Base-by-base conservation (phyloP, 2,329 filamentous ascomycete genomes). In the Chrysosporium keratinophilum region DNA sequence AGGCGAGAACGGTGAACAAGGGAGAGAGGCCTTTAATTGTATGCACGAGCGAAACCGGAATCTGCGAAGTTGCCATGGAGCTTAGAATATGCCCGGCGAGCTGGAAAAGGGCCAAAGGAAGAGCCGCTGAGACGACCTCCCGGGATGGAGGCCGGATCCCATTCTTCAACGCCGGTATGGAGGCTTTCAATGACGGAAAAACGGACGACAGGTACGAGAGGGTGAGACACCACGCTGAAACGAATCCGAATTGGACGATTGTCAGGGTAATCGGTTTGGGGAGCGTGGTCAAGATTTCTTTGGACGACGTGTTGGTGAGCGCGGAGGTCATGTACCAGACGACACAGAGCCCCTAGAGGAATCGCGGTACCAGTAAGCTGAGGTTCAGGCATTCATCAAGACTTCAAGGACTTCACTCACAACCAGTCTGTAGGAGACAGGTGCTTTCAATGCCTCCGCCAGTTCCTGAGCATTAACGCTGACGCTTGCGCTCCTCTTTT, bases 11-110 rank as follows among this genome's bases (percentile, higher is more conserved):
- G 0, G 93, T 98, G 68, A 98, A 94, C 6, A 98, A 76, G 3
- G 93, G 93, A 2, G 91, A 97, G 23, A 98, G 81, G 6, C 93
- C 93, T 73, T 98, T 98, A 72, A 98, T 97, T 0, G 93, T 98
- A 71, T 98, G 93, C 2, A 98, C 93, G 35, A 98, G 79, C 5
- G 93, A 97, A 1, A 98, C 93, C 0, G 93, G 91, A 52, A 98
- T 97, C 67, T 89, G 87, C 49, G 88, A 85, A 33, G 91, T 98
- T 28, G 93, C 91, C 59, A 89, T 93, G 5, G 91, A 95, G 68
- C 88, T 95, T 43, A 97, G 76, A 40, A 98, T 85, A 70, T 98
- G 93, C 4, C 93, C 93, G 35, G 85, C 85, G 50, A 98, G 87
- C 69, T 96, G 90, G 69, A 98, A 98, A 28, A 85, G 78, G 1